Base-by-base conservation (phyloP, 345 rosid genomes). In the Populus ilicifolia region DNA sequence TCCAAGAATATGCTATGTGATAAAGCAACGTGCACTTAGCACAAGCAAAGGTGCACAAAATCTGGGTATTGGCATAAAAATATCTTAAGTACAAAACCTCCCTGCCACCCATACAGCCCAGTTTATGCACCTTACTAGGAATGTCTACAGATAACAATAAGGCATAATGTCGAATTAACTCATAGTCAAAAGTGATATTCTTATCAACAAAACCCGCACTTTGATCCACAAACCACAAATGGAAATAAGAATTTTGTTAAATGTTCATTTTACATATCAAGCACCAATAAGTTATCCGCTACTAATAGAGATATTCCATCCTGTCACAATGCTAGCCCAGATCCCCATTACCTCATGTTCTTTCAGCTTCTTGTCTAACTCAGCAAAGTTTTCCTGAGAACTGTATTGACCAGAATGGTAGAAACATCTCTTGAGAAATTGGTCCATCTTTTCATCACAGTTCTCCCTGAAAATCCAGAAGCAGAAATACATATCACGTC, bases 381-480 rank as follows among this genome's bases (percentile, higher is more conserved):
- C 88, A 9, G 86, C 81, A 88, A 96, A 96, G 83, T 93, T 81
- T 41, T 93, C 90, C 73, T 75, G 86, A 18, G 97, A 93, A 85
- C 93, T 96, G 77, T 96, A 96, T 81, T 96, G 99, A 72, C 99
- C 99, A 79, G 99, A 86, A 82, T 93, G 95, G 81, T 96, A 96
- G 89, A 91, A 93, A 85, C 99, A 96, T 87, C 99, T 90, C 74
- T 88, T 78, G 68, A 96, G 99, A 88, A 96, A 96, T 56, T 92
- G 89, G 1, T 96, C 99, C 94, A 96, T 96, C 87, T 92, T 96
- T 84, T 91, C 94, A 77, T 78, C 85, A 82, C 99, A 96, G 73
- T 96, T 96, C 82, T 85, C 98, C 87, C 99, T 93, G 90, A 66
- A 82, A 80, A 61, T 66, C 67, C 74, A 77, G 33, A 85, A 66